Conservation (phyloP, 225 moss, liverwort and hornwort species). For the Polytrichum commune region DNA sequence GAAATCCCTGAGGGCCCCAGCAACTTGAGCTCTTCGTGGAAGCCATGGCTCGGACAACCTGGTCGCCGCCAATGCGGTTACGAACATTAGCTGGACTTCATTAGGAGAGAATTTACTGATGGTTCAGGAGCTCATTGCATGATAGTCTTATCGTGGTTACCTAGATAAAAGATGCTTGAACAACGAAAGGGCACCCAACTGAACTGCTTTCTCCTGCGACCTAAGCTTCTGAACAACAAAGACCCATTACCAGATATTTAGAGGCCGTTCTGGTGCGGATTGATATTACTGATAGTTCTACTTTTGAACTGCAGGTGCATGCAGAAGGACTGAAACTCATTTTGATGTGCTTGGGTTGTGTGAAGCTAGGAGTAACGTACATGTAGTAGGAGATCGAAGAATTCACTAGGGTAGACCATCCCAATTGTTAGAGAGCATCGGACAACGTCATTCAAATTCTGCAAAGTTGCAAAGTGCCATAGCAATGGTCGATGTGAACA, state of each 20-base stretch:
- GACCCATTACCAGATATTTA: conserved; percentile 5
- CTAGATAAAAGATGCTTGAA: conserved; percentile 76
- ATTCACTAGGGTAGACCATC: conserved; percentile 47
- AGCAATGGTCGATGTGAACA: conserved; percentile 19
- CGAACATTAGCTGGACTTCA: conserved; percentile 4
- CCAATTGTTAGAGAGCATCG: conserved; percentile 64
- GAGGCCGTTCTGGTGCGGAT: conserved; percentile 1
- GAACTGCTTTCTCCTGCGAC: conserved; percentile 60
- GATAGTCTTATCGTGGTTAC: conserved; percentile 22
- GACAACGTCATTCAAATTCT: conserved; percentile 63
- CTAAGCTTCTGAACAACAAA: conserved; percentile 62
- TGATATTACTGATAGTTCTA: conserved; percentile 60
- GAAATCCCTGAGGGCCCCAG: conserved; percentile 66
- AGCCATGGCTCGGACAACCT: conserved; percentile 75
- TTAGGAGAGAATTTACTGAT: conserved; percentile 1
- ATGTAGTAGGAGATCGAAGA: conserved; percentile 45
- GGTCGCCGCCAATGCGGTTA: conserved; percentile 4
- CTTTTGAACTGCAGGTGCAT: conserved; percentile 55
- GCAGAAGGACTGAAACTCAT: conserved; percentile 17
- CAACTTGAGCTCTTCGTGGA: conserved; percentile 54
- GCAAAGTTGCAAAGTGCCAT: conserved; percentile 22
- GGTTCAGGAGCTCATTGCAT: conserved; percentile 5
- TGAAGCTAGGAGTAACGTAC: conserved; percentile 25
- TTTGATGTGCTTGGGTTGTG: conserved; percentile 11
- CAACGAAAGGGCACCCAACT: conserved; percentile 75